A percentile compares a stretch with the other conserved stretches of the same genome.
These are phyloP conservation scores for Magnaporthiopsis incrustans DNA, from an alignment of 2,329 filamentous ascomycete species.

Conservation along the genomic window DNA sequence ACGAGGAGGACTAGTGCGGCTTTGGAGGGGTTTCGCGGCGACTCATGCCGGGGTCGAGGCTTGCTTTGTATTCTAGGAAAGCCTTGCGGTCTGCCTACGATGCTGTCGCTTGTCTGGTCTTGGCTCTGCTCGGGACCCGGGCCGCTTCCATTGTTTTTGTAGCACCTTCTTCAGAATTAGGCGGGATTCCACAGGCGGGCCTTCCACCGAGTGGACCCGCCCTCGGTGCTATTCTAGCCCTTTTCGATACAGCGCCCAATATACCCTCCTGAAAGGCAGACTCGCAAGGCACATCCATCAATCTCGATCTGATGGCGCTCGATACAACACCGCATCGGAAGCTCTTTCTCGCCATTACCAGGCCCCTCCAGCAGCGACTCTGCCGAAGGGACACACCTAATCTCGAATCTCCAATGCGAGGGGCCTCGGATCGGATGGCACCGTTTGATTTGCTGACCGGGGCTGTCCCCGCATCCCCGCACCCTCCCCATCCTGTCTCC, in stretches of 20 bases:
- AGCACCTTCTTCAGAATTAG: neutral
- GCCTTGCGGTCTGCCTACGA: neutral
- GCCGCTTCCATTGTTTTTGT: neutral
- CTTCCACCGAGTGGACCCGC: too few relatives aligned
- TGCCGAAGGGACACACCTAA: too few relatives aligned
- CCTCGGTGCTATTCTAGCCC: neutral
- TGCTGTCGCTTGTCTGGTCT: neutral
- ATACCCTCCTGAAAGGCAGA: neutral
- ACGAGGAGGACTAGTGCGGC: too few relatives aligned
- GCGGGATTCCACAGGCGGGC: too few relatives aligned
- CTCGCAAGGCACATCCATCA: neutral
- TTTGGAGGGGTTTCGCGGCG: too few relatives aligned
- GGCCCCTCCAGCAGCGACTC: too few relatives aligned
- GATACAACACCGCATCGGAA: neutral
- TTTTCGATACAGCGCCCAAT: too few relatives aligned
- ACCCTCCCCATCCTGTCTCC: neutral
- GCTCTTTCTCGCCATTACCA: too few relatives aligned
- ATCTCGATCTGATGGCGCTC: too few relatives aligned
- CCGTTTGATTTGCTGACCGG: neutral
- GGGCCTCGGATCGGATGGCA: too few relatives aligned
- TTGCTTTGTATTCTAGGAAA: neutral
- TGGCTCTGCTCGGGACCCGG: neutral
- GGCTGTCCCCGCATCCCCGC: too few relatives aligned
- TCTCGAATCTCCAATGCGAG: too few relatives aligned
- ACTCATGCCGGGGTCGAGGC: neutral